A percentile compares a stretch with the other conserved stretches of the same genome.
phyloP scores from a whole-genome alignment of 2,329 filamentous ascomycete genomes.

The Colletotrichum tanaceti region DNA sequence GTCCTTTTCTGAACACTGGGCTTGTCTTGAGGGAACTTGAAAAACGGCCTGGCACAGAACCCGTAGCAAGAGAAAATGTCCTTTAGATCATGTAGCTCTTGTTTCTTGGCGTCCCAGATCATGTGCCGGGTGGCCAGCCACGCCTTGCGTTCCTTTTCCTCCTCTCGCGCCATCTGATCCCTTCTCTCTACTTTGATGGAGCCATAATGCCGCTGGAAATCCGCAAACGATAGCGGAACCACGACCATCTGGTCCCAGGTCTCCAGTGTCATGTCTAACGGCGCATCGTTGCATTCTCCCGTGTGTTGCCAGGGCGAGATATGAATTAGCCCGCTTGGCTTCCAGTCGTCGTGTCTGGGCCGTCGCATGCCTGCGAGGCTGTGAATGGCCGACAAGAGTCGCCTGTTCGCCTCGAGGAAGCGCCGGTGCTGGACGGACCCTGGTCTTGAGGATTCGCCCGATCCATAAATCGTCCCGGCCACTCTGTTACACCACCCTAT shows the following conservation, averaged over 20 bases:
- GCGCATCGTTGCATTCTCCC: slow-evolving; percentile 3
- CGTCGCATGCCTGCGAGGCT: slow-evolving; percentile 22
- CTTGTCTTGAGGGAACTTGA: slow-evolving; percentile 10
- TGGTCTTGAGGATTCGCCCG: too few relatives aligned
- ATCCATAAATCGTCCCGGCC: not conserved
- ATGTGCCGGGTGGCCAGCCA: slow-evolving; percentile 20
- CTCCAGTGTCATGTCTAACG: not conserved
- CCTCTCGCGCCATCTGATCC: not conserved
- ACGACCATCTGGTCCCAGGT: slow-evolving; percentile 3
- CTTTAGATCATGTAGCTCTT: not conserved
- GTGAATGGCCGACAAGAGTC: slow-evolving; percentile 19
- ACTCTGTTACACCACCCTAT: not conserved
- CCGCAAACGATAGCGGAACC: not conserved
- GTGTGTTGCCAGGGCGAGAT: not conserved
- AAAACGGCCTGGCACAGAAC: slow-evolving; percentile 10
- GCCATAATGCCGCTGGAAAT: slow-evolving; percentile 5
- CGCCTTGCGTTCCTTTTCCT: not conserved
- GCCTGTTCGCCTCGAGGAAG: slow-evolving; percentile 26
- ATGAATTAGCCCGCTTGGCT: not conserved
- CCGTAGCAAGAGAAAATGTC: slow-evolving; percentile 20
- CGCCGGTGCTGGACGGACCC: slow-evolving; percentile 15
- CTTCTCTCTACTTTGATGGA: not conserved
- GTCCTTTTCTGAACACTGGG: not conserved
- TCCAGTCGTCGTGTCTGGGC: slow-evolving; percentile 16
- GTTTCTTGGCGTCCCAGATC: not conserved